These are phyloP conservation scores for Globisporangium cystogenes DNA, from an alignment of 352 stramenopile species.

Conservation along the genomic window DNA sequence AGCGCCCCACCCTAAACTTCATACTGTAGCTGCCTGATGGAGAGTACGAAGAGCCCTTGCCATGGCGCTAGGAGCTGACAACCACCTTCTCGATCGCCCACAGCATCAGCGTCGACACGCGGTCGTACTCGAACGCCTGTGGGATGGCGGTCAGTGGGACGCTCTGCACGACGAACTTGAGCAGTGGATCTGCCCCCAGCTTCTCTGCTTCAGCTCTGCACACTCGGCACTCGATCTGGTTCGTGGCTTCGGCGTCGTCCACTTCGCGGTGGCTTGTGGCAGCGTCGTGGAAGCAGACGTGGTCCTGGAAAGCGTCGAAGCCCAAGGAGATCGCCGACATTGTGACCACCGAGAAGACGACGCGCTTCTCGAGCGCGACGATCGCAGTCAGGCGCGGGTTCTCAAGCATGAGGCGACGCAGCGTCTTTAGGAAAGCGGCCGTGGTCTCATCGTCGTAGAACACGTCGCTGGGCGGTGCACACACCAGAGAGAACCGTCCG, in stretches of 20 bases:
- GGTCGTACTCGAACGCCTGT: constrained; percentile 36
- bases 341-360: constrained; percentile 48
- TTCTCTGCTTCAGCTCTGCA: constrained; percentile 5
- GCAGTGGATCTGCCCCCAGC: neutral
- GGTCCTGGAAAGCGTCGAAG: constrained; percentile 43
- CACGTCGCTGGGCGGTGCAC: constrained; percentile 33
- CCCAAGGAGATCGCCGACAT: constrained; percentile 46
- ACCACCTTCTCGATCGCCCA: constrained; percentile 36
- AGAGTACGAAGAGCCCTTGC: neutral
- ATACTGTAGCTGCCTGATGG: no score
- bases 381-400: constrained; percentile 17
- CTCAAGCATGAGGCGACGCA: constrained; percentile 32
- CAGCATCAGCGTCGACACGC: constrained; percentile 34
- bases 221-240: constrained; percentile 25
- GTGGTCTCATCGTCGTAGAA: constrained; percentile 58
- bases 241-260: neutral
- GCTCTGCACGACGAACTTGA: constrained; percentile 25
- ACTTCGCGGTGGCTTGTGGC: neutral
- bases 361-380: constrained; percentile 37
- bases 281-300: constrained; percentile 32
- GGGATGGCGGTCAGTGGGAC: constrained; percentile 20
- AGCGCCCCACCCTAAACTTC: no score
- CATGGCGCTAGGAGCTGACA: constrained; percentile 5
- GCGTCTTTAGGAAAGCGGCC: constrained; percentile 28
- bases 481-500: neutral